Conservation (phyloP, 495 filamentous ascomycete genomes). For the Halenospora varia region DNA sequence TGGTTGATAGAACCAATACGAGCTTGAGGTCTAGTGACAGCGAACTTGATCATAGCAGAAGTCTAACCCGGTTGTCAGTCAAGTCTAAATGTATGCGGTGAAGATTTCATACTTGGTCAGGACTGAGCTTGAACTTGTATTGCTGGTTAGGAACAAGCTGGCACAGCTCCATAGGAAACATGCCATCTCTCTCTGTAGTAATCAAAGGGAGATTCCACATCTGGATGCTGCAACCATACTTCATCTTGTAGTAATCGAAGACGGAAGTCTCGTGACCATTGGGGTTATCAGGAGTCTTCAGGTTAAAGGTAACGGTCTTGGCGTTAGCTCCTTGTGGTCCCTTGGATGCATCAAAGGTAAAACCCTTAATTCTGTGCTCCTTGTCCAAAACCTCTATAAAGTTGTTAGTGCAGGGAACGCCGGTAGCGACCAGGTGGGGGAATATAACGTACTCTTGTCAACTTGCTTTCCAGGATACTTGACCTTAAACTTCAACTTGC, state of each 20-base stretch:
- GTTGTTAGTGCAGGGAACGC: slow-evolving; percentile 4
- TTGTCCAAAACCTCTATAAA: slow-evolving; percentile 28
- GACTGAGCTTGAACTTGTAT: slow-evolving; percentile 74
- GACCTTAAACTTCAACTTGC: slow-evolving; percentile 62
- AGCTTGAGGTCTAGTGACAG: slow-evolving; percentile 56
- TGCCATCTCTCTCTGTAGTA: slow-evolving; percentile 58
- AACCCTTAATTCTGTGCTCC: slow-evolving; percentile 58
- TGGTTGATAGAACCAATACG: slow-evolving; percentile 59
- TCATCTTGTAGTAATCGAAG: slow-evolving; percentile 60
- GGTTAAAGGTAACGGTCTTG: slow-evolving; percentile 52
- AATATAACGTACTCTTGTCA: slow-evolving; percentile 22
- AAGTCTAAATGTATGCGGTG: not conserved
- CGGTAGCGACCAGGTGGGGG: not conserved
- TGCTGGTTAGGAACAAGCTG: slow-evolving; percentile 55
- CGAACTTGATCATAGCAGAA: slow-evolving; percentile 81
- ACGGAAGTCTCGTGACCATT: slow-evolving; percentile 42
- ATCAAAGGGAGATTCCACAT: slow-evolving; percentile 59
- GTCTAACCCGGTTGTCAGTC: slow-evolving; percentile 42
- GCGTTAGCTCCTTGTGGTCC: slow-evolving; percentile 43
- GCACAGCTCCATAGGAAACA: slow-evolving; percentile 78
- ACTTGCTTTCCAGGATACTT: slow-evolving; percentile 51
- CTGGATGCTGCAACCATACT: slow-evolving; percentile 56
- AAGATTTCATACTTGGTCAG: slow-evolving; percentile 36
- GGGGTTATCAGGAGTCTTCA: slow-evolving; percentile 45
- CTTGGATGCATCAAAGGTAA: slow-evolving; percentile 37